Evolutionary conservation across 2,329 filamentous ascomycete species (phyloP).

Genomic region (Colletotrichum sp.): DNA sequence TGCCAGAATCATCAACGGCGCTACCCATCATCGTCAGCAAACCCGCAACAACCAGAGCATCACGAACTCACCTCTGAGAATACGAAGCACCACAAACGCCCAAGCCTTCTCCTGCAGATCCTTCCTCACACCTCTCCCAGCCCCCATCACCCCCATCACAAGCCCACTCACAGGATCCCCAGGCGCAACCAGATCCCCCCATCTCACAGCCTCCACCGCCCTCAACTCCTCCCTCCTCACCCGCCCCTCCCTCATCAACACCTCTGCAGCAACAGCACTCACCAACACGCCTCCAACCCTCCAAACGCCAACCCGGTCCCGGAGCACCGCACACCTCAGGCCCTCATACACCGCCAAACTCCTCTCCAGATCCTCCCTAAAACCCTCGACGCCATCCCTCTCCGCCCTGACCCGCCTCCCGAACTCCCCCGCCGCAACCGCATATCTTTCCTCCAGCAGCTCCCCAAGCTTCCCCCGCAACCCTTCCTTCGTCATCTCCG

Average conservation of each 20-base stretch:
- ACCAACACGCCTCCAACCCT: not conserved
- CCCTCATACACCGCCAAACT: not conserved
- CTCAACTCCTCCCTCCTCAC: not conserved
- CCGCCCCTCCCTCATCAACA: not conserved
- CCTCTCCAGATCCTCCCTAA: not conserved
- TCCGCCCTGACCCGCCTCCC: not conserved
- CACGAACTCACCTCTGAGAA: constrained; percentile 5
- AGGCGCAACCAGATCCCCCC: constrained; percentile 14
- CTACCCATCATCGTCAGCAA: not conserved
- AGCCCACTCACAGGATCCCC: constrained; percentile 14
- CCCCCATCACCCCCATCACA: not conserved
- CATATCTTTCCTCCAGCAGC: not conserved
- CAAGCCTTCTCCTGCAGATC: not conserved
- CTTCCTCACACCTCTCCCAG: not conserved
- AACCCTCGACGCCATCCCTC: constrained; percentile 9
- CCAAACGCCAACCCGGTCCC: constrained; percentile 5
- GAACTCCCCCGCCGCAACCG: not conserved
- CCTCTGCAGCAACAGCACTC: constrained; percentile 11
- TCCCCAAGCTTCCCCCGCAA: not conserved
- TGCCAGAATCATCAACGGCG: constrained; percentile 8
- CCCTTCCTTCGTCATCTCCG: not conserved
- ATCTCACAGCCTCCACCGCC: constrained; percentile 6
- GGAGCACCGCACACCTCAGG: not conserved
- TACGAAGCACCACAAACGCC: not conserved
- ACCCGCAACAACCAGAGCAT: not conserved